A percentile compares a stretch with the other conserved stretches of the same genome.
Conservation (phyloP, 1,284 basidiomycete species). For the Marasmius tenuissimus region DNA sequence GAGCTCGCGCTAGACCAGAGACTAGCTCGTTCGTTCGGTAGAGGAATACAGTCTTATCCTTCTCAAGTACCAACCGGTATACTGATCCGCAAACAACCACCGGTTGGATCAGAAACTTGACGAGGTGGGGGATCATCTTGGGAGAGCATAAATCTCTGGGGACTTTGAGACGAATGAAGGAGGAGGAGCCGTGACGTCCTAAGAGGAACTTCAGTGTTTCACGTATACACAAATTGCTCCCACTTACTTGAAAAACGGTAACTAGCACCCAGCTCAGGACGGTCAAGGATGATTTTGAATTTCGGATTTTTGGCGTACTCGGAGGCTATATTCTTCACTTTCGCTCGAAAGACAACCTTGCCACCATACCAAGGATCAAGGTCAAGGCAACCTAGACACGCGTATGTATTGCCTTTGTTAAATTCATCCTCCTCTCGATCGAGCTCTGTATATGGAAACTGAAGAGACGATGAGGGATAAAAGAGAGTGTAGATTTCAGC, state of each 20-base stretch:
- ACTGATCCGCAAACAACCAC: constrained; percentile 41
- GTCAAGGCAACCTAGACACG: constrained; percentile 35
- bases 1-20: constrained; percentile 17
- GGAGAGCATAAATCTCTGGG: constrained; percentile 26
- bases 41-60: constrained; percentile 43
- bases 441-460: constrained; percentile 48
- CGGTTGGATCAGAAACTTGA: constrained; percentile 35
- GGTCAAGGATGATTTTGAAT: constrained; percentile 36
- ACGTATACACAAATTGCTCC: background rate
- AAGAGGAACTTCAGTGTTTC: background rate
- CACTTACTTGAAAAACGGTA: constrained; percentile 35
- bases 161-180: constrained; percentile 41
- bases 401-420: constrained; percentile 20
- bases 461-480: background rate
- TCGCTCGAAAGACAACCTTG: constrained; percentile 40
- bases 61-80: constrained; percentile 45
- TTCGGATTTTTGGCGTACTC: constrained; percentile 5
- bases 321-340: constrained; percentile 18
- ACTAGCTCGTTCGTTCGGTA: constrained; percentile 38
- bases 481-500: background rate
- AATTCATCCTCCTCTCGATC: constrained; percentile 40
- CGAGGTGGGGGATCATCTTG: constrained; percentile 19
- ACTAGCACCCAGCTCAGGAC: constrained; percentile 40
- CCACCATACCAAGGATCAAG: constrained; percentile 43
- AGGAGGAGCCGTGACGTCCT: constrained; percentile 40